Evolutionary conservation across 805 yeast genomes (phyloP).

Genomic region (Zygosaccharomyces rouxii): DNA sequence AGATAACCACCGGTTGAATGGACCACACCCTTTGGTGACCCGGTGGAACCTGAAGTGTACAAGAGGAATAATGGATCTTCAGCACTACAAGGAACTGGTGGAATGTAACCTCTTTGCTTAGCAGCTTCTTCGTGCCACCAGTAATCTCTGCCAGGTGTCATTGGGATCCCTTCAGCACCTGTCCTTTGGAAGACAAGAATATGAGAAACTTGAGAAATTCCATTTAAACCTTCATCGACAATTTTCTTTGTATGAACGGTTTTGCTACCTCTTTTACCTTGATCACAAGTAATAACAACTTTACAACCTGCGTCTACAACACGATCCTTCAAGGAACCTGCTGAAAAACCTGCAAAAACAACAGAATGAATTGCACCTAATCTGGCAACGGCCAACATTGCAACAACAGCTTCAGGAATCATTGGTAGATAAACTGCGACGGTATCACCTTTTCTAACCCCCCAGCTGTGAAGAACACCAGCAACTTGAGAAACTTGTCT

Average conservation of each 20-base stretch:
- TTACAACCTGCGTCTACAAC: slow-evolving; percentile 67
- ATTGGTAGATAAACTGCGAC: slow-evolving; percentile 84
- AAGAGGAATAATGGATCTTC: slow-evolving; percentile 79
- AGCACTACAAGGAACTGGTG: slow-evolving; percentile 72
- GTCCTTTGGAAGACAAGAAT: slow-evolving; percentile 75
- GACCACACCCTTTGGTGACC: slow-evolving; percentile 82
- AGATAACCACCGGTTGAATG: slow-evolving; percentile 79
- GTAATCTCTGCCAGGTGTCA: slow-evolving; percentile 55
- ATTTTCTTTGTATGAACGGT: slow-evolving; percentile 75
- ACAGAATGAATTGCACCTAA: slow-evolving; percentile 84
- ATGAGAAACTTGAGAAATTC: slow-evolving; percentile 61
- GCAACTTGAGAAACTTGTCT: slow-evolving; percentile 68
- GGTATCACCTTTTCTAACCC: slow-evolving; percentile 76
- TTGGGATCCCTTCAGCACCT: slow-evolving; percentile 46
- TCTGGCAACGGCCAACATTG: slow-evolving; percentile 73
- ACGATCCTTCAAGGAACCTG: slow-evolving; percentile 67
- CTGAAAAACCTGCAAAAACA: slow-evolving; percentile 78
- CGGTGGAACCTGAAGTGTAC: slow-evolving; percentile 87
- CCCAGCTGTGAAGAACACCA: slow-evolving; percentile 59
- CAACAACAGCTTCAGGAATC: slow-evolving; percentile 74
- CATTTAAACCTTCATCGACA: slow-evolving; percentile 71
- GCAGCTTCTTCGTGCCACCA: slow-evolving; percentile 72
- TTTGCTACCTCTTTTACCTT: slow-evolving; percentile 79
- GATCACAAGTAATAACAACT: slow-evolving; percentile 75
- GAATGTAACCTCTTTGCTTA: slow-evolving; percentile 62